Evolutionary conservation across 148 eudicot genomes (phyloP).

Genomic region (Chenopodium formosanum): DNA sequence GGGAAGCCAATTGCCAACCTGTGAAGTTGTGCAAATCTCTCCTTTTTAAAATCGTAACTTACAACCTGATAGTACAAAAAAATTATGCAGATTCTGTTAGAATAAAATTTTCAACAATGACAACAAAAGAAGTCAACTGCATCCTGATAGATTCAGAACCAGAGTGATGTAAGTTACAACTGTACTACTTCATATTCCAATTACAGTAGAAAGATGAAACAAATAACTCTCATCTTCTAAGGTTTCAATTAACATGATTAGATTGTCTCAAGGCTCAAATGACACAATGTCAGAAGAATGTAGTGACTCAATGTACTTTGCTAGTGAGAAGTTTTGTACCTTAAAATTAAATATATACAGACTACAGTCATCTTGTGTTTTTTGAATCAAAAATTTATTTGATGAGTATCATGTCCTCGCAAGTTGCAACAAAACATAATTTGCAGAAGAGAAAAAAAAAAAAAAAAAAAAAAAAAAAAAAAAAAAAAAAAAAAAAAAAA

Average conservation of each 20-base stretch:
- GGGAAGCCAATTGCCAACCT: conserved; percentile 83
- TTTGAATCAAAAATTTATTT: too few relatives aligned
- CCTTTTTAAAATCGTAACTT: conserved; percentile 89
- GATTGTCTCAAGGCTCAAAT: not conserved
- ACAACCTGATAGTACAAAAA: conserved; percentile 51
- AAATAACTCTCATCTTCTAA: not conserved
- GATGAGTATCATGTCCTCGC: too few relatives aligned
- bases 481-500: too few relatives aligned
- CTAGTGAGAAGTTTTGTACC: not conserved
- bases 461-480: too few relatives aligned
- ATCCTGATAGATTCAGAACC: not conserved
- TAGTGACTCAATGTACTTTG: not conserved
- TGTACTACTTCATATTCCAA: not conserved
- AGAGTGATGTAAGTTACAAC: not conserved
- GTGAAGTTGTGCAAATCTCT: conserved; percentile 70
- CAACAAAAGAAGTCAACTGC: not conserved
- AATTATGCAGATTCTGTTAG: not conserved
- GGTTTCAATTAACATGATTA: not conserved
- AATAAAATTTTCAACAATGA: not conserved
- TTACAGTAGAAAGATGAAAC: not conserved
- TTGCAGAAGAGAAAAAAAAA: too few relatives aligned
- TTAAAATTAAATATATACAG: not conserved
- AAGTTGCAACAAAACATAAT: too few relatives aligned
- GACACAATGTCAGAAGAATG: not conserved
- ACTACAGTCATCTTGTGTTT: too few relatives aligned